Conservation (phyloP, 495 filamentous ascomycete species). For the Hyphodiscus hymeniophilus region DNA sequence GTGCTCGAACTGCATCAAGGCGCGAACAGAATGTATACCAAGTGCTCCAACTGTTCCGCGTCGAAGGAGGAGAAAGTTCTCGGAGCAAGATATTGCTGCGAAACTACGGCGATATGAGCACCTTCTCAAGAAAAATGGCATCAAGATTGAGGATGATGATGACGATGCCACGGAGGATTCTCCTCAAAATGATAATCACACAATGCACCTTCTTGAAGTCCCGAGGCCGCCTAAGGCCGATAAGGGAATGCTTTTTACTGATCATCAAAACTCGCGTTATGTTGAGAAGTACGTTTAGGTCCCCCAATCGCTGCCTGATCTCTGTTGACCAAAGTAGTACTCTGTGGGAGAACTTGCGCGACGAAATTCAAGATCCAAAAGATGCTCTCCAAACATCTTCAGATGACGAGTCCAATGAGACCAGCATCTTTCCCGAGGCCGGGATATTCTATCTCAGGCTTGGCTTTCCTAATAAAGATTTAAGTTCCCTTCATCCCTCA, state of each 20-base stretch:
- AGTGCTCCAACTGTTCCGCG: constrained; percentile 50
- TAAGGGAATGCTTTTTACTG: constrained; percentile 11
- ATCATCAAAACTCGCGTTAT: constrained; percentile 19
- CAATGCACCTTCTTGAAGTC: constrained; percentile 33
- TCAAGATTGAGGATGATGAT: constrained; percentile 23
- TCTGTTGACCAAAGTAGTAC: constrained; percentile 14
- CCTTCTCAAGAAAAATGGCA: constrained; percentile 40
- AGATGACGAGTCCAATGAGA: constrained; percentile 50
- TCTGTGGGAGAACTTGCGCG: constrained; percentile 21
- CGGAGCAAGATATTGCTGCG: constrained; percentile 42
- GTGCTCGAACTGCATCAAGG: constrained; percentile 58
- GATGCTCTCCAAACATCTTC: constrained; percentile 41
- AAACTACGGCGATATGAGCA: constrained; percentile 47
- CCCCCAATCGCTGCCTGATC: too few relatives aligned
- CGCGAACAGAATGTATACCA: constrained; percentile 49
- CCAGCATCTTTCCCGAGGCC: constrained; percentile 21
- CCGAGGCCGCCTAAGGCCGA: constrained; percentile 30
- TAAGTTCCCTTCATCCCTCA: constrained; percentile 52
- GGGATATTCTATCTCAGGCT: not conserved
- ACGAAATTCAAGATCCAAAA: constrained; percentile 19
- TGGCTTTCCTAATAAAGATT: constrained; percentile 22
- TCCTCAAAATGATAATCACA: constrained; percentile 28
- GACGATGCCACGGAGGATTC: constrained; percentile 31
- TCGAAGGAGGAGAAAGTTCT: constrained; percentile 46
- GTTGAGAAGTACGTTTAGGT: constrained; percentile 18